phyloP scores from a whole-genome alignment of 2,329 filamentous ascomycete genomes.

The Berkeleyomyces rouxiae region DNA sequence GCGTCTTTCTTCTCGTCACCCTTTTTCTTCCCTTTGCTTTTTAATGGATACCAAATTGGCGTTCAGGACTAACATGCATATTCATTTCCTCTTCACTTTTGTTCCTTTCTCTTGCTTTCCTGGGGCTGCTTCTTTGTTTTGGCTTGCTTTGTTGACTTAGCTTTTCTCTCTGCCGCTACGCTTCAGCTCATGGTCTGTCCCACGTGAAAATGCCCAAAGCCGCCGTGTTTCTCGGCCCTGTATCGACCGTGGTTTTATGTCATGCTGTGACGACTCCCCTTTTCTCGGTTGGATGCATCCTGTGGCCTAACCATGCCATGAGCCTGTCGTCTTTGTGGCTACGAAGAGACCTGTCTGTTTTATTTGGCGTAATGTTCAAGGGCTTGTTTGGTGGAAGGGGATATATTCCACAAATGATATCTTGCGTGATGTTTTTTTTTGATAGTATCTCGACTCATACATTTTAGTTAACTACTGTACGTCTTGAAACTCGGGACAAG shows the following conservation, averaged over 20 bases:
- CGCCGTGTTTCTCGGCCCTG: not conserved
- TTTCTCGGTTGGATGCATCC: too few relatives aligned
- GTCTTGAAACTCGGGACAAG: too few relatives aligned
- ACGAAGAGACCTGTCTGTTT: not conserved
- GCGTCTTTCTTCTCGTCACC: not conserved
- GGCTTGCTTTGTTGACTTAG: not conserved
- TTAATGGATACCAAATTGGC: conserved; percentile 11
- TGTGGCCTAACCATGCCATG: too few relatives aligned
- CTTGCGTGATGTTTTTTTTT: not conserved
- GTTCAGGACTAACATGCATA: not conserved
- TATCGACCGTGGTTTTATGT: not conserved
- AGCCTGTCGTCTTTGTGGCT: not conserved
- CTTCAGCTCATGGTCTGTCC: too few relatives aligned
- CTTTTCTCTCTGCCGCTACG: not conserved
- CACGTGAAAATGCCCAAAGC: too few relatives aligned
- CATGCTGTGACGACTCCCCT: not conserved
- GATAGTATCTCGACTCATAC: not conserved
- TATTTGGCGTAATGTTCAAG: not conserved
- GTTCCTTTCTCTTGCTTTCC: not conserved
- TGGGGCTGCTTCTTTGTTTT: not conserved
- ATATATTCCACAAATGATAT: not conserved
- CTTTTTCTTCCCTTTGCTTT: conserved; percentile 1
- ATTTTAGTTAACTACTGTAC: too few relatives aligned
- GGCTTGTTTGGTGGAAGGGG: not conserved
- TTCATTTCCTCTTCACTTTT: not conserved